Evolutionary conservation across 805 yeast genomes (phyloP), one percentile per base, ranked within the genome.

Genomic region (Myxozyma neotropica): DNA sequence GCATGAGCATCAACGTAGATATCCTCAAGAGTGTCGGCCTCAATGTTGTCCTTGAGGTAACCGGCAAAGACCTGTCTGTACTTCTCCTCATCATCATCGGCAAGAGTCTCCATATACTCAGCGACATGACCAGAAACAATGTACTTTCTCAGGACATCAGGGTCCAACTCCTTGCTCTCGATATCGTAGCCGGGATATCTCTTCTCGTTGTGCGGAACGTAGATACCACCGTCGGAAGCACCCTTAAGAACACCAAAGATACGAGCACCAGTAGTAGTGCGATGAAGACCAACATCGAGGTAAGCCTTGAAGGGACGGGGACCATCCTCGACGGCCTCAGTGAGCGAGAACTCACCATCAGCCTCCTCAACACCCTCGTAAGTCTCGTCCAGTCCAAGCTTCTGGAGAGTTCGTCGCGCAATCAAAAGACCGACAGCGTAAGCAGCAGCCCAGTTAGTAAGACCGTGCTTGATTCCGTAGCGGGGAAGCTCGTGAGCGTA

Each of bases 181-280:
- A 93, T 89, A 81, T 94, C 99, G 96, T 93, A 94, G 83, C 99
- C 99, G 81, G 99, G 99, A 96, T 92, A 94, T 88, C 99, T 92
- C 86, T 92, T 92, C 77, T 96, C 89, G 73, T 96, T 90, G 92
- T 94, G 99, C 72, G 99, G 99, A 77, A 94, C 84, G 92, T 88
- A 90, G 75, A 94, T 84, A 75, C 99, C 99, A 89, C 99, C 99
- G 79, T 94, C 99, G 69, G 98, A 93, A 76, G 99, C 99, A 88
- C 99, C 99, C 88, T 94, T 94, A 77, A 94, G 84, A 77, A 94
- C 97, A 89, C 98, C 99, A 76, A 94, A 94, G 79, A 94, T 85
- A 82, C 96, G 89, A 78, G 98, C 97, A 90, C 99, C 99, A 75
- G 98, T 92, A 83, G 99, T 94, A 83, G 99, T 91, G 88, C 99